These are phyloP conservation scores for Pythium scleroteichum DNA, from an alignment of 352 stramenopile genomes.

Conservation along the genomic window DNA sequence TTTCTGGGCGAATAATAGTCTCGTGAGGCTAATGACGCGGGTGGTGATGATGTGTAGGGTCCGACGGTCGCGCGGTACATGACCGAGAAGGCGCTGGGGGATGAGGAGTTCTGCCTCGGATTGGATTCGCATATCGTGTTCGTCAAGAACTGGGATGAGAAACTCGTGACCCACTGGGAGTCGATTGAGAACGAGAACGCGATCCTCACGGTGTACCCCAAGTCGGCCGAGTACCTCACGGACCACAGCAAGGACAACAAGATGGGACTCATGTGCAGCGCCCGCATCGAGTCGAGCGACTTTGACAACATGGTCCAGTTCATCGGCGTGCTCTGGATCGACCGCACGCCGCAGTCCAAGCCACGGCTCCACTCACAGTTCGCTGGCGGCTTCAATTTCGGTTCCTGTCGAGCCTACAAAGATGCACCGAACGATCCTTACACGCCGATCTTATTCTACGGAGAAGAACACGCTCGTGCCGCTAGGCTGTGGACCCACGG, in stretches of 20 bases:
- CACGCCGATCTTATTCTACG: constrained; percentile 73
- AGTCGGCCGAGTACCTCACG: constrained; percentile 52
- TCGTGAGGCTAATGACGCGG: not conserved
- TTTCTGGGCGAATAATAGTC: no score
- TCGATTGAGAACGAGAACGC: constrained; percentile 57
- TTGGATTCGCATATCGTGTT: constrained; percentile 82
- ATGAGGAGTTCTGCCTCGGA: constrained; percentile 56
- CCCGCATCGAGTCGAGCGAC: constrained; percentile 65
- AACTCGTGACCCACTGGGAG: constrained; percentile 68
- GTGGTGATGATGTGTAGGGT: constrained; percentile 32
- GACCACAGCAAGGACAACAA: constrained; percentile 46
- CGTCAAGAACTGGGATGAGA: constrained; percentile 66
- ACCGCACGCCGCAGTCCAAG: constrained; percentile 61
- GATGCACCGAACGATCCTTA: constrained; percentile 73
- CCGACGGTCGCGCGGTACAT: constrained; percentile 66
- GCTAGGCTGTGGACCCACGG: constrained; percentile 68
- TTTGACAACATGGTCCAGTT: constrained; percentile 73
- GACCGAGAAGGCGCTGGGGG: constrained; percentile 64
- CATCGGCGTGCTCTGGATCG: constrained; percentile 50
- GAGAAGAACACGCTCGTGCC: constrained; percentile 71
- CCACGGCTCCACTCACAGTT: constrained; percentile 70
- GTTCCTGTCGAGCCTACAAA: constrained; percentile 52
- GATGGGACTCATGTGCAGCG: constrained; percentile 69
- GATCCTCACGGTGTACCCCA: constrained; percentile 79
- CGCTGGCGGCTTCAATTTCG: constrained; percentile 79